Base-by-base conservation (phyloP, 164 flowering plant genomes). In the Berberis thunbergii region DNA sequence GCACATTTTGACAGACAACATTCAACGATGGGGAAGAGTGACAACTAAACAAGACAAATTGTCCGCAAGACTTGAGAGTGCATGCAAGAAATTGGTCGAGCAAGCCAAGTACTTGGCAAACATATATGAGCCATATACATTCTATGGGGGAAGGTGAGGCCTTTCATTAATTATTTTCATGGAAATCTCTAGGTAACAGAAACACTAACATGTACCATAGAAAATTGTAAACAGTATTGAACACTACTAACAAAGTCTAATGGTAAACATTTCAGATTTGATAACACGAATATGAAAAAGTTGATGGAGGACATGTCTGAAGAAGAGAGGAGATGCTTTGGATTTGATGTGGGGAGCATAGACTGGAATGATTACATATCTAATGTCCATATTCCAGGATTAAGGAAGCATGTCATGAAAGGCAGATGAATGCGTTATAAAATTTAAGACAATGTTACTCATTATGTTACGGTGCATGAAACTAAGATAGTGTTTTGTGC, bases 361-460 rank as follows among this genome's bases (percentile, higher is more conserved):
- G 76, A 86, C 49, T 89, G 98, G 97, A 80, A 73, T 67, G 88
- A 92, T 58, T 92, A 86, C 75, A 86, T 92, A 56, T 74, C 76
- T 12, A 88, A 85, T 62, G 80, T 86, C 7, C 96, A 89, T 57
- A 84, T 88, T 65, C 96, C 97, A 2, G 94, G 93, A 7, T 73
- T 89, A 8, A 86, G 88, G 79, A 86, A 81, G 76, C 88, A 92
- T 79, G 96, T 89, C 62, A 77, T 89, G 89, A 92, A 87, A 74
- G 90, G 91, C 2, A 81, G 94, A 75, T 43, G 49, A 10, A 58
- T 7, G 43, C 3, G 10, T 40, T 56, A 41, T 26, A 26, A 26
- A 26, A 26, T 26, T 26, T 26, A 26, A 26, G 26, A 26, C 26
- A 26, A 26, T 26, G 26, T 26, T 26, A 26, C 26, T 26, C 26